A percentile compares a stretch with the other conserved stretches of the same genome.
phyloP scores from a whole-genome alignment of 257 asterid species.

The Solanum rostratum region DNA sequence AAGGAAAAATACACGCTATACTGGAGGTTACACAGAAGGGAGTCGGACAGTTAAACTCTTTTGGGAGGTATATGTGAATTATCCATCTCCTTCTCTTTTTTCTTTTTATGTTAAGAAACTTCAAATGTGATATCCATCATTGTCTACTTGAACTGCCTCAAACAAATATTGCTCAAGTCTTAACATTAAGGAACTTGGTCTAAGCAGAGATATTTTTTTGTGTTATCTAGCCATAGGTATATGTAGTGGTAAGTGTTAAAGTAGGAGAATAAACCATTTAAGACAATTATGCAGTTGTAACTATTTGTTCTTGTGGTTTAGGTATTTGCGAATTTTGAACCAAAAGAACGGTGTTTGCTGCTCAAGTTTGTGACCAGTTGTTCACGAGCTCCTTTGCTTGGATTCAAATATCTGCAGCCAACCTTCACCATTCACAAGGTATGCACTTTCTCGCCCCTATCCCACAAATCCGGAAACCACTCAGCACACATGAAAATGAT shows the following conservation, averaged over 20 bases:
- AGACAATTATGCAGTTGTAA: background rate
- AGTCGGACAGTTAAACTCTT: conserved; percentile 79
- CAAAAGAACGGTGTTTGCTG: conserved; percentile 85
- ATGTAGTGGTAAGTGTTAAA: background rate
- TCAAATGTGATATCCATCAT: background rate
- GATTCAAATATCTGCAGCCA: conserved; percentile 94
- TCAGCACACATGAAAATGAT: background rate
- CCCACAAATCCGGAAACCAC: background rate
- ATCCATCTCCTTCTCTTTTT: conserved; percentile 6
- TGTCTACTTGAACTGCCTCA: background rate
- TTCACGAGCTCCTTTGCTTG: conserved; percentile 93
- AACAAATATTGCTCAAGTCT: background rate
- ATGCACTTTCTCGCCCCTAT: background rate
- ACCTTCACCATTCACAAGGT: conserved; percentile 97
- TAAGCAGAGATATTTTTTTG: background rate
- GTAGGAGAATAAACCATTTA: background rate
- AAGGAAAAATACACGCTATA: conserved; percentile 71
- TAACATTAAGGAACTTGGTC: background rate
- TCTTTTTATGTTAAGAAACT: background rate
- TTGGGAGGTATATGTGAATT: conserved; percentile 71
- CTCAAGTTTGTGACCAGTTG: conserved; percentile 98
- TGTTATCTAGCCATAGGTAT: background rate
- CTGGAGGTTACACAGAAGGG: conserved; percentile 89
- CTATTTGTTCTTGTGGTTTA: conserved; percentile 15
- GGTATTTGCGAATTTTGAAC: conserved; percentile 75